Conservation (phyloP, 2,329 filamentous ascomycete species). For the Botryotinia globosa region DNA sequence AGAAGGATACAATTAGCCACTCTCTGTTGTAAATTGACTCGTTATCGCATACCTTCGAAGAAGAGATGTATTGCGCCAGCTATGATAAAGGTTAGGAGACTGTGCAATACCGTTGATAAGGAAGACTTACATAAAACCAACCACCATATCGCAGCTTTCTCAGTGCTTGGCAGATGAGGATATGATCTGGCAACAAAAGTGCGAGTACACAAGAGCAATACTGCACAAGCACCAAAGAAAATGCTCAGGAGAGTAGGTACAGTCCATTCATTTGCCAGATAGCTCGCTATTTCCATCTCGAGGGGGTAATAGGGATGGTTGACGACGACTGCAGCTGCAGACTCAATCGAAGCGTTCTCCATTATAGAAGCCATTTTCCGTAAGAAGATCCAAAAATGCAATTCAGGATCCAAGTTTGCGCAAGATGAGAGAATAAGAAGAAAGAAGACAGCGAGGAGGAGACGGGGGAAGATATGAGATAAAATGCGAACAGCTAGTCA, state of each 20-base stretch:
- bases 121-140: slow-evolving; percentile 64
- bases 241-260: slow-evolving; percentile 56
- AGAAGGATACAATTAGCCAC: not conserved
- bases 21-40: not conserved
- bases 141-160: slow-evolving; percentile 66
- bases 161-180: slow-evolving; percentile 51
- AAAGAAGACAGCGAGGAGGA: not conserved
- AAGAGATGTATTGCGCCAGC: slow-evolving; percentile 38
- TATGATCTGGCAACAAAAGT: slow-evolving; percentile 51
- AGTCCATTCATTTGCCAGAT: slow-evolving; percentile 63
- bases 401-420: slow-evolving; percentile 4
- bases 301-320: slow-evolving; percentile 70
- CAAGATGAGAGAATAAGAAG: not conserved
- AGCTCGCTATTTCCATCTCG: slow-evolving; percentile 58
- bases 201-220: slow-evolving; percentile 57
- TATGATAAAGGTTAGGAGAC: slow-evolving; percentile 17
- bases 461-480: not conserved
- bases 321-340: slow-evolving; percentile 25
- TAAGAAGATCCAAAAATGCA: slow-evolving; percentile 3
- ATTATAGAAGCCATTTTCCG: slow-evolving; percentile 26
- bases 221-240: slow-evolving; percentile 56
- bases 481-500: not conserved
- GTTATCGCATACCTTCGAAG: slow-evolving; percentile 36
- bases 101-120: not conserved
- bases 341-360: slow-evolving; percentile 27